phyloP scores from a whole-genome alignment of 129 eudicot genomes.

The Sambucus nigra region DNA sequence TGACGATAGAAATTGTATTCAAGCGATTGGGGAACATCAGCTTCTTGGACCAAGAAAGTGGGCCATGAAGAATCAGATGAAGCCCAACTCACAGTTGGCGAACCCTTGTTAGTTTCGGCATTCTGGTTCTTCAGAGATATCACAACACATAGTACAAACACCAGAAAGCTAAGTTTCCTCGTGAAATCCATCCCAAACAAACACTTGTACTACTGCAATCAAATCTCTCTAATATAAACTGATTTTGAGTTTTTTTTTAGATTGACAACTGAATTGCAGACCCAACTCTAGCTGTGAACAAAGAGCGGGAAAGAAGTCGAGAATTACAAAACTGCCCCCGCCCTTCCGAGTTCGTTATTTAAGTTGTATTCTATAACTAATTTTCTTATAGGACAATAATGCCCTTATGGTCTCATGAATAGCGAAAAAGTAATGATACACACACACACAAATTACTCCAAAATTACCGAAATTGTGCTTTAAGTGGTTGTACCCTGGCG shows the following conservation, averaged over 20 bases:
- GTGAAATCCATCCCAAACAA: conserved; percentile 21
- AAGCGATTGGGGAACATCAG: conserved; percentile 12
- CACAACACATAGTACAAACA: conserved; percentile 22
- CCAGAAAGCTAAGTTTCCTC: conserved; percentile 23
- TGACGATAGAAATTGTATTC: conserved; percentile 59
- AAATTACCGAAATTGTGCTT: no score
- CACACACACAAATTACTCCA: no score
- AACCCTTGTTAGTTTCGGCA: conserved; percentile 17
- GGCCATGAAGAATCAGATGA: conserved; percentile 3
- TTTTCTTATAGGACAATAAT: not conserved
- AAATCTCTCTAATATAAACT: not conserved
- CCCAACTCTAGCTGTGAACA: not conserved
- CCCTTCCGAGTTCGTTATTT: not conserved
- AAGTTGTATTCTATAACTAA: not conserved
- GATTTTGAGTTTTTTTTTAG: no score
- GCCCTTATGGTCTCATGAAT: no score
- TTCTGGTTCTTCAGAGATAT: conserved; percentile 27
- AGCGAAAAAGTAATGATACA: no score
- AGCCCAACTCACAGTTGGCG: not conserved
- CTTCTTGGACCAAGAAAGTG: not conserved
- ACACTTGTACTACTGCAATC: not conserved
- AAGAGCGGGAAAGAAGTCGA: conserved; percentile 12
- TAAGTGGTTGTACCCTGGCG: no score
- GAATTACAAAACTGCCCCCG: conserved; percentile 4
- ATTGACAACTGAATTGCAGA: conserved; percentile 6